Percentiles rank a stretch among this genome's conserved stretches.
Evolutionary conservation across 768 basidiomycete genomes (phyloP).

Genomic region (Phallus indusiatus): DNA sequence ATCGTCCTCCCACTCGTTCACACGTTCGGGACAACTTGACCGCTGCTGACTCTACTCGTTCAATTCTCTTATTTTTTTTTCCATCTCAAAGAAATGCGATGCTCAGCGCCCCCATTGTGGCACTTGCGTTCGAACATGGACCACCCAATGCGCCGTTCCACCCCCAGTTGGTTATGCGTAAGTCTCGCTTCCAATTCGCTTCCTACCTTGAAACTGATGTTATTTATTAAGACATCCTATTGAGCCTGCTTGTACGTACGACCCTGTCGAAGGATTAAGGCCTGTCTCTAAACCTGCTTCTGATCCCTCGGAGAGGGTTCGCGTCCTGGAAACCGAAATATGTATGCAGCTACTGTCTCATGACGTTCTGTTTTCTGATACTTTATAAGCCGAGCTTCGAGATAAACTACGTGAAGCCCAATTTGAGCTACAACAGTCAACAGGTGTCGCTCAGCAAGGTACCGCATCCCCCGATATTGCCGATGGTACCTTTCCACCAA

Average conservation of each 20-base stretch:
- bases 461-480: background rate
- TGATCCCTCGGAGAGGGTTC: slow-evolving; percentile 73
- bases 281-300: slow-evolving; percentile 54
- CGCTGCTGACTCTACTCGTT: background rate
- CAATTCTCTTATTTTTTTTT: slow-evolving; percentile 9
- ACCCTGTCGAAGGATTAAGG: slow-evolving; percentile 74
- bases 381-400: slow-evolving; percentile 30
- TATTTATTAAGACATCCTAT: slow-evolving; percentile 56
- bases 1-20: background rate
- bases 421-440: background rate
- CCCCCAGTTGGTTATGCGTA: slow-evolving; percentile 81
- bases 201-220: slow-evolving; percentile 7
- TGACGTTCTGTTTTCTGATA: background rate
- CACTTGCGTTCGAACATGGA: slow-evolving; percentile 81
- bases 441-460: background rate
- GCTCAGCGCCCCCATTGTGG: slow-evolving; percentile 78
- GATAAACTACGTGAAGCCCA: slow-evolving; percentile 30
- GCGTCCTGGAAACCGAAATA: slow-evolving; percentile 68
- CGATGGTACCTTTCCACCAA: background rate
- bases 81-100: slow-evolving; percentile 76
- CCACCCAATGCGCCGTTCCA: slow-evolving; percentile 67
- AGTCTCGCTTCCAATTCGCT: slow-evolving; percentile 21
- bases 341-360: slow-evolving; percentile 32
- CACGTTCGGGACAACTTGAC: background rate
- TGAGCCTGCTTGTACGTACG: slow-evolving; percentile 78